Conservation (phyloP, 2,329 filamentous ascomycete species). For the Didymosphaeria variabile region DNA sequence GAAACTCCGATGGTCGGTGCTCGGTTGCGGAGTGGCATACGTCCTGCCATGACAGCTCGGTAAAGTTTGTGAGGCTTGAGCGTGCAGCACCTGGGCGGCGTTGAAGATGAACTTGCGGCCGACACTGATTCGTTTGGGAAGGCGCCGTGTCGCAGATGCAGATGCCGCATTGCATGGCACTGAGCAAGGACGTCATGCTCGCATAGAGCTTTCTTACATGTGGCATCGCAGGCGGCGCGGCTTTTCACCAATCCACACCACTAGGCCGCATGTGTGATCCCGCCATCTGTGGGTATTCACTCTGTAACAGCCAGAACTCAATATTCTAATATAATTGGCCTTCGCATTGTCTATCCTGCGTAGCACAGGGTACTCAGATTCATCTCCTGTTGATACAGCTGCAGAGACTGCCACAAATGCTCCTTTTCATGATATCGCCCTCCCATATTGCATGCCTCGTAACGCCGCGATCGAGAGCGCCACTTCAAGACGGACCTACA, state of each 20-base stretch:
- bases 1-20: conserved; percentile 10
- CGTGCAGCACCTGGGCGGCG: not conserved
- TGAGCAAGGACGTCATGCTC: not conserved
- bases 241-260: not conserved
- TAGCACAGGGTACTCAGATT: not conserved
- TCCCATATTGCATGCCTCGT: not conserved
- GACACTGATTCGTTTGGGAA: not conserved
- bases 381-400: conserved; percentile 17
- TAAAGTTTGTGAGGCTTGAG: not conserved
- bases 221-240: no score
- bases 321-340: not conserved
- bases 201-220: not conserved
- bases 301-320: not conserved
- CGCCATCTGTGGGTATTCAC: not conserved
- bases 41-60: conserved; percentile 1
- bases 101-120: not conserved
- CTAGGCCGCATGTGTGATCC: not conserved
- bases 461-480: not conserved
- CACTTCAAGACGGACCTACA: conserved; percentile 12
- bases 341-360: not conserved
- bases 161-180: not conserved
- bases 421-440: conserved; percentile 11
- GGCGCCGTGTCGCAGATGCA: not conserved
- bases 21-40: no score
- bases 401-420: conserved; percentile 15